Conservation (phyloP, 1,284 basidiomycete genomes). For the Cutaneotrichosporon sp. region DNA sequence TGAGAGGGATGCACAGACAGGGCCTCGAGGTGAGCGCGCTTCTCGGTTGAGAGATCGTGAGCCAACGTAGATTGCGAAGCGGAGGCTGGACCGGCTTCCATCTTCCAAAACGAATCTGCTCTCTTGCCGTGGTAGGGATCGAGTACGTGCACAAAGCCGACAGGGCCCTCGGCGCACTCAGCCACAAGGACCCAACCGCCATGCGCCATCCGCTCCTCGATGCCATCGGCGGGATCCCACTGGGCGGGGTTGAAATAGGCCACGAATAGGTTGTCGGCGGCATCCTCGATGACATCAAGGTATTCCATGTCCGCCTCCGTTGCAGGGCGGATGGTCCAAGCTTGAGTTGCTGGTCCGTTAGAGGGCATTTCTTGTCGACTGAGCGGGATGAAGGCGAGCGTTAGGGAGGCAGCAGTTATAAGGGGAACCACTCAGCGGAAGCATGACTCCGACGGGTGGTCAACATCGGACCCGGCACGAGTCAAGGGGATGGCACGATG, state of each 20-base stretch:
- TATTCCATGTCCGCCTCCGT: background rate
- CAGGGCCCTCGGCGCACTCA: background rate
- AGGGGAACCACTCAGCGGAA: too few relatives aligned
- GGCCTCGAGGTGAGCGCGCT: background rate
- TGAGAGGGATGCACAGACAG: background rate
- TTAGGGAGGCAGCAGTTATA: too few relatives aligned
- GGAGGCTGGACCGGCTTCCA: too few relatives aligned
- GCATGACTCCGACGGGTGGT: too few relatives aligned
- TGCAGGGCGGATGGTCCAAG: background rate
- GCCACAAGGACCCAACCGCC: background rate
- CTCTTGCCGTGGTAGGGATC: background rate
- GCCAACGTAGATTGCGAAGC: too few relatives aligned
- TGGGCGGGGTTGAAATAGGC: background rate
- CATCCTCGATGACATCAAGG: background rate
- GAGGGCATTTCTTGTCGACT: too few relatives aligned
- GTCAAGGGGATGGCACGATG: too few relatives aligned
- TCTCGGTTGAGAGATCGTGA: background rate
- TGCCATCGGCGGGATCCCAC: background rate
- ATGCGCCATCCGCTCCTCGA: background rate
- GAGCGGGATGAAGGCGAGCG: too few relatives aligned
- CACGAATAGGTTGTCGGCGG: background rate
- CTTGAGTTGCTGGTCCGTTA: too few relatives aligned
- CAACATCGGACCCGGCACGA: too few relatives aligned
- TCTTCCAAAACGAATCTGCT: too few relatives aligned
- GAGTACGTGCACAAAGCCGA: conserved; percentile 1